phyloP scores from a whole-genome alignment of 2,329 filamentous ascomycete genomes.

The Venturia effusa region DNA sequence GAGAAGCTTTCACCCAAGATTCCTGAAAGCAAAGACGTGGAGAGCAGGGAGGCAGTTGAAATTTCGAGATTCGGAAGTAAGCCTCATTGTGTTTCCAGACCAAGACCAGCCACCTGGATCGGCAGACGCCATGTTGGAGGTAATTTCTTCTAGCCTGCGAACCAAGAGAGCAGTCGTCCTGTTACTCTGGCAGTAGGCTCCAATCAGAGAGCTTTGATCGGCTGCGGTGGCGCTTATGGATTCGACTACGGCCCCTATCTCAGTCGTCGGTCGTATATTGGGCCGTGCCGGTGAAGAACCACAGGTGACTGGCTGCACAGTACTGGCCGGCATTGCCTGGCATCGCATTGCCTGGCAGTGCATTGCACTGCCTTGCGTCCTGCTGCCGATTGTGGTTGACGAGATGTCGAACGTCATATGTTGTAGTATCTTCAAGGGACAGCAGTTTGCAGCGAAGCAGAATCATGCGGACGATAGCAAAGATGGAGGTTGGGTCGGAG shows the following conservation, averaged over 20 bases:
- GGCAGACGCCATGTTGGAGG: background rate
- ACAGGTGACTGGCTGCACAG: background rate
- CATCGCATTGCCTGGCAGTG: too few relatives aligned
- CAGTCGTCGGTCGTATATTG: background rate
- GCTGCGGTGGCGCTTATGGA: constrained; percentile 1
- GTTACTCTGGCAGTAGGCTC: background rate
- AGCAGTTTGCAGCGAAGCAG: too few relatives aligned
- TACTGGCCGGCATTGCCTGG: background rate
- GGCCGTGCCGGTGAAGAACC: background rate
- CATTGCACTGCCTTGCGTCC: too few relatives aligned
- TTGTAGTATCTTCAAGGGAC: too few relatives aligned
- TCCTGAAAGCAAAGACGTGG: background rate
- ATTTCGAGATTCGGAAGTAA: constrained; percentile 1
- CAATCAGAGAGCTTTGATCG: background rate
- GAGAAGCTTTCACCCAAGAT: background rate
- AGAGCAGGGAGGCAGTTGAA: background rate
- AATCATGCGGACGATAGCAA: too few relatives aligned
- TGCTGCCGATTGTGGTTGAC: background rate
- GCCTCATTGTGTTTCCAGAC: background rate
- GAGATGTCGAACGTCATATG: too few relatives aligned
- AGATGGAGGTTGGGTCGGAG: too few relatives aligned
- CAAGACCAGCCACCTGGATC: background rate
- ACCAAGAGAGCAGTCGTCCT: background rate
- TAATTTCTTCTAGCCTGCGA: background rate
- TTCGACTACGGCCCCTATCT: background rate